Base-by-base conservation (phyloP, 306 rosid genomes). In the Quercus wislizeni region DNA sequence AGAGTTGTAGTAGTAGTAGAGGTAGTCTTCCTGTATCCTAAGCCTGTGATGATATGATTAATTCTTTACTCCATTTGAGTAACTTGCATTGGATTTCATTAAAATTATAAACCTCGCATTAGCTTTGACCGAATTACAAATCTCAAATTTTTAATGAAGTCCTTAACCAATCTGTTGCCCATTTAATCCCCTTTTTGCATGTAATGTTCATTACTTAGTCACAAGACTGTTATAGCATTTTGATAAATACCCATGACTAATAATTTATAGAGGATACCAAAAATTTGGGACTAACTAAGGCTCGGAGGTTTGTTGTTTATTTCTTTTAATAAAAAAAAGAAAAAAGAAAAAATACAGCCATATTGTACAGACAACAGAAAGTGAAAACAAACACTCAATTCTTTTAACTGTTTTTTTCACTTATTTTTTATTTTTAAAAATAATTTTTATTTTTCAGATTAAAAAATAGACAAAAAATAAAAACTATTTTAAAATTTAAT, bases 391-490 rank as follows among this genome's bases (percentile, higher is more conserved):
- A n/a, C 68, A 38, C 17, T 31, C 49, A 67, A 0, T 57, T 78
- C 73, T 41, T 21, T 21, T 21, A 21, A 25, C 2, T 25, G 27
- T 1, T 43, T 30, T 6, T 31, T 31, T 4, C 5, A 0, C 33
- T 30, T 30, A 8, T 41, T 41, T 5, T 41, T 1, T 41, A 11
- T 30, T 30, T 33, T 33, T 0, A 5, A 33, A 21, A 33, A 31
- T 0, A 31, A 31, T 4, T 31, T 0, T 1, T 31, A 31, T 4
- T 4, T 33, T 33, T 5, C 0, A 4, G 0, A 5, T 0, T 5
- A 33, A 33, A 33, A 33, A 30, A 30, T 3, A 3, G 4, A 0
- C 4, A 30, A 0, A 33, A 5, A 35, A 6, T 0, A 35, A 1
- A 35, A 35, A 35, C 0, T 5, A 0, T 1, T 5, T 0, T 5